phyloP scores from a whole-genome alignment of 805 yeast genomes.

The Ogataea pini region DNA sequence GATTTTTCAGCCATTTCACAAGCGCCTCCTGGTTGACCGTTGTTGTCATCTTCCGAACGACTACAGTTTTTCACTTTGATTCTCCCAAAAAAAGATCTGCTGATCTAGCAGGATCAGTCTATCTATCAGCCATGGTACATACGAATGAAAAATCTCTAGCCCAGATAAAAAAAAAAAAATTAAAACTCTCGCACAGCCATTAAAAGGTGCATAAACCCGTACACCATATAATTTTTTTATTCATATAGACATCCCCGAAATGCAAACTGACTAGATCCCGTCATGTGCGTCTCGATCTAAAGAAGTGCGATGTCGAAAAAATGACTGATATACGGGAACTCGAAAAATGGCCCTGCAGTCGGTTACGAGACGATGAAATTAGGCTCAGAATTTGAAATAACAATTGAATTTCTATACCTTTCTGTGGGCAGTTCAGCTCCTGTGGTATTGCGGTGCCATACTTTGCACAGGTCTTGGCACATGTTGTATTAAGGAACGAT shows the following conservation, averaged over 20 bases:
- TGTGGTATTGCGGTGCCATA: not conserved
- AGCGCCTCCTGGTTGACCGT: slow-evolving; percentile 34
- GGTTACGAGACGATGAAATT: too few species aligned
- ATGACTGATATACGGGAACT: not conserved
- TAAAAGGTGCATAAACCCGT: not conserved
- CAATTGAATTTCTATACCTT: not conserved
- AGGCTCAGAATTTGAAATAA: too few species aligned
- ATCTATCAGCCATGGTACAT: too few species aligned
- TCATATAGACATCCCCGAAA: not conserved
- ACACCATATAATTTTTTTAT: not conserved
- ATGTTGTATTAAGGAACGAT: too few species aligned
- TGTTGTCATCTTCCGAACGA: slow-evolving; percentile 31
- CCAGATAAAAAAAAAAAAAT: not conserved
- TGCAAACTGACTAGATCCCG: not conserved
- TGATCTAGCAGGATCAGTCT: not conserved
- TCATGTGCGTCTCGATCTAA: not conserved
- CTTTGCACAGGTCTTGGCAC: too few species aligned
- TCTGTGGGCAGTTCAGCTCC: too few species aligned
- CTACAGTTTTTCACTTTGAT: not conserved
- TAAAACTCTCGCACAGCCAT: slow-evolving; percentile 1
- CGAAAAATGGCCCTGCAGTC: not conserved
- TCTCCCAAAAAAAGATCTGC: not conserved
- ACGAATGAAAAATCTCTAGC: slow-evolving; percentile 1
- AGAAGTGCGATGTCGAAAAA: not conserved
- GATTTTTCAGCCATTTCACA: slow-evolving; percentile 52